A percentile compares a stretch with the other conserved stretches of the same genome.
phyloP scores from a whole-genome alignment of 352 stramenopile species.

The Globisporangium lucens region DNA sequence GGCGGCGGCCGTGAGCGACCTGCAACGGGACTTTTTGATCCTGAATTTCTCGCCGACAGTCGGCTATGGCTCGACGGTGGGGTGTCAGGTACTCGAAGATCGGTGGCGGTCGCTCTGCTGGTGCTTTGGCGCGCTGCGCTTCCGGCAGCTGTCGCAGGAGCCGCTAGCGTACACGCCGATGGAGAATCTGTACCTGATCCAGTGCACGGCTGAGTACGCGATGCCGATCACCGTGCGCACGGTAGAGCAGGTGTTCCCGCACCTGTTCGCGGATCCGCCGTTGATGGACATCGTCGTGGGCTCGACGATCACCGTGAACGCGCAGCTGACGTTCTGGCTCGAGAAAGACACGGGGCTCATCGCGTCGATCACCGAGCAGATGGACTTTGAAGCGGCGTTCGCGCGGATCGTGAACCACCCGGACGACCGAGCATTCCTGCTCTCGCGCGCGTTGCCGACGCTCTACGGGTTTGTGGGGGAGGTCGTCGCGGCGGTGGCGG shows the following conservation, averaged over 20 bases:
- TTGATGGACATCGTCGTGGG: constrained; percentile 6
- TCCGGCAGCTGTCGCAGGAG: constrained; percentile 11
- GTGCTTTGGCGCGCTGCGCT: constrained; percentile 9
- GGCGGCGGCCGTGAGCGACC: not conserved
- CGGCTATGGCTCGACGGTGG: constrained; percentile 11
- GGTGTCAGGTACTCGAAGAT: constrained; percentile 4
- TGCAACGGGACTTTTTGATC: constrained; percentile 6
- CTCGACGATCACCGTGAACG: constrained; percentile 1
- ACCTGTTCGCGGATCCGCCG: not conserved
- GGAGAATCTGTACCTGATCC: constrained; percentile 10
- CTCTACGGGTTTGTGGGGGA: constrained; percentile 12
- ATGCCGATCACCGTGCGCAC: constrained; percentile 10
- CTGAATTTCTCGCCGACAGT: constrained; percentile 1
- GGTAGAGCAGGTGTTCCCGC: constrained; percentile 8
- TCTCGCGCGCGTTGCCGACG: constrained; percentile 10
- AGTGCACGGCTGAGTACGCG: constrained; percentile 13
- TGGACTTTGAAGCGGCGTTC: constrained; percentile 14
- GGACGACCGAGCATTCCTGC: constrained; percentile 11
- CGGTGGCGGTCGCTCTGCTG: constrained; percentile 12
- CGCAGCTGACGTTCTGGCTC: constrained; percentile 12
- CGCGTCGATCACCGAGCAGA: constrained; percentile 13
- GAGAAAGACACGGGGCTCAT: constrained; percentile 13
- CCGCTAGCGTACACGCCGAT: constrained; percentile 9
- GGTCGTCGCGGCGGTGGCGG: not conserved
- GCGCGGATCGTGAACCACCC: constrained; percentile 11